A percentile compares a stretch with the other conserved stretches of the same genome.
Evolutionary conservation across 2,329 filamentous ascomycete species (phyloP).

Genomic region (Zymoseptoria passerinii): DNA sequence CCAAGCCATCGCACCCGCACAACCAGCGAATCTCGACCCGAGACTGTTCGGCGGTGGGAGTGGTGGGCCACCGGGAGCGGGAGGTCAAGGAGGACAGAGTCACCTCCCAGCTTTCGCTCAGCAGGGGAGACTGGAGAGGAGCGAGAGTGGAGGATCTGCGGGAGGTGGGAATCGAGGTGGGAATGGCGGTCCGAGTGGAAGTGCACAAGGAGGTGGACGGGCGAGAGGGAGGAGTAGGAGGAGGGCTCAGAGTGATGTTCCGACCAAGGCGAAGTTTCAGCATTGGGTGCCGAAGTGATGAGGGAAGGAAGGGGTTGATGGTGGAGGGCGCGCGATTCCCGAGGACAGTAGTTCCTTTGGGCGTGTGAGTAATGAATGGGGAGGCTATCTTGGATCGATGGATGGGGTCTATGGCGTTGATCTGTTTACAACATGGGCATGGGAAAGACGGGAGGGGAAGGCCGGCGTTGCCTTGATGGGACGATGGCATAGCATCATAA

Average conservation of each 20-base stretch:
- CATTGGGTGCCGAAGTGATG: neutral
- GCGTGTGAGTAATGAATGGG: too few relatives aligned
- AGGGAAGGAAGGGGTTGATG: neutral
- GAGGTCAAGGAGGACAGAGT: neutral
- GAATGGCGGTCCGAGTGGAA: neutral
- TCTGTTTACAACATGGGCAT: too few relatives aligned
- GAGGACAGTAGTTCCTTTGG: too few relatives aligned
- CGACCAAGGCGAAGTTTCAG: neutral
- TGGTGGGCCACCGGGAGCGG: constrained; percentile 1
- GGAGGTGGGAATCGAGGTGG: neutral
- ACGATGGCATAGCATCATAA: too few relatives aligned
- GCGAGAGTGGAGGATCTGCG: neutral
- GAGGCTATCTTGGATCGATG: too few relatives aligned
- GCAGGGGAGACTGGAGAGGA: constrained; percentile 11
- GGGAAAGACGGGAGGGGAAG: too few relatives aligned
- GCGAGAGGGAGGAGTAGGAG: neutral
- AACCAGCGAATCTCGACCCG: constrained; percentile 10
- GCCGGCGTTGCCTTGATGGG: too few relatives aligned
- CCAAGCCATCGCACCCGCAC: constrained; percentile 22
- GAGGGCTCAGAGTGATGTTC: constrained; percentile 1
- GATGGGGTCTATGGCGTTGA: too few relatives aligned
- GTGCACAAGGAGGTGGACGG: neutral
- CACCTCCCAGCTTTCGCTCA: constrained; percentile 25
- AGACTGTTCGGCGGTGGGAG: constrained; percentile 8
- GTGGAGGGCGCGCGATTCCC: neutral